A percentile compares a stretch with the other conserved stretches of the same genome.
phyloP scores from a whole-genome alignment of 2,329 filamentous ascomycete genomes.

The Grosmannia penicillata region DNA sequence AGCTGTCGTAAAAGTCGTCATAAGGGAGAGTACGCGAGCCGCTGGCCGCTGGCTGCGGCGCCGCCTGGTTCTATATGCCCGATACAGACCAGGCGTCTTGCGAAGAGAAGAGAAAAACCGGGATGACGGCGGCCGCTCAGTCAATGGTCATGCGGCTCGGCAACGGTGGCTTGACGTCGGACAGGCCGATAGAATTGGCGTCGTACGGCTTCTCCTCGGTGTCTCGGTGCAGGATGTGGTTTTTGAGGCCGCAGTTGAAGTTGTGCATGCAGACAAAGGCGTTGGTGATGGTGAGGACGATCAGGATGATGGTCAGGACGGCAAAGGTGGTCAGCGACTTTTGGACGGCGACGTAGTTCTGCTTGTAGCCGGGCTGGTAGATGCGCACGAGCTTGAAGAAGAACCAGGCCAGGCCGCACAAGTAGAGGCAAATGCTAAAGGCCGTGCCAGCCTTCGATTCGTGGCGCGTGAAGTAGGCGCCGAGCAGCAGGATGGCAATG shows the following conservation, averaged over 20 bases:
- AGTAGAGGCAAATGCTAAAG: slow-evolving; percentile 67
- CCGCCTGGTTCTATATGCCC: no score
- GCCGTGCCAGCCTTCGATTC: slow-evolving; percentile 73
- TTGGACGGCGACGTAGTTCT: slow-evolving; percentile 61
- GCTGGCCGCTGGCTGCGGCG: no score
- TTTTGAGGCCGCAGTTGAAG: slow-evolving; percentile 80
- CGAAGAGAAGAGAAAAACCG: background rate
- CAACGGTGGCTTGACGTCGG: slow-evolving; percentile 40
- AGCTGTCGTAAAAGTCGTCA: no score
- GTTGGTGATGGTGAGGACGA: slow-evolving; percentile 77
- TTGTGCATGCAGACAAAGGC: slow-evolving; percentile 80
- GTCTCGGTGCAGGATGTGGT: slow-evolving; percentile 51
- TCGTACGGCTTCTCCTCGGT: slow-evolving; percentile 34
- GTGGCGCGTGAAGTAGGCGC: slow-evolving; percentile 69
- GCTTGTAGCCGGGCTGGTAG: slow-evolving; percentile 50
- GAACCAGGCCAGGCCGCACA: slow-evolving; percentile 86
- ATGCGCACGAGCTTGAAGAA: slow-evolving; percentile 96
- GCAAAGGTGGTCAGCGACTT: slow-evolving; percentile 87
- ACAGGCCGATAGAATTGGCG: slow-evolving; percentile 37
- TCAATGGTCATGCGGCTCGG: slow-evolving; percentile 48
- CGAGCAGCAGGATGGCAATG: slow-evolving; percentile 71
- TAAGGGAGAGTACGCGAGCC: no score
- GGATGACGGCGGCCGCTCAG: slow-evolving; percentile 18
- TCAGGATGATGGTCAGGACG: slow-evolving; percentile 77
- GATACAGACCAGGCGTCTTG: background rate